Conservation (phyloP, 352 stramenopile genomes). For the Globisporangium cederbergense region DNA sequence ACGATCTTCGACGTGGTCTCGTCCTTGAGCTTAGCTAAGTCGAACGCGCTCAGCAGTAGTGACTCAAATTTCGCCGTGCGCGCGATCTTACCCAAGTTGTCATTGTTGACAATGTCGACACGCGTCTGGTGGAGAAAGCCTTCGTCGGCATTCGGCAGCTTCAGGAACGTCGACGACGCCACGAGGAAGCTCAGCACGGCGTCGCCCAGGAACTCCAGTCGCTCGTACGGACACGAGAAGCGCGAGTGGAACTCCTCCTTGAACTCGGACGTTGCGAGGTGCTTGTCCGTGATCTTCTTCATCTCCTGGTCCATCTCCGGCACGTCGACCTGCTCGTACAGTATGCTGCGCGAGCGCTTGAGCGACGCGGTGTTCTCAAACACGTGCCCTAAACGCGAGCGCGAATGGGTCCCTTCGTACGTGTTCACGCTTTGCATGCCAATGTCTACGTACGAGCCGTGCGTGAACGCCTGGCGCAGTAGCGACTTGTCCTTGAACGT, state of each 20-base stretch:
- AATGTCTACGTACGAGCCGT: conserved; percentile 79
- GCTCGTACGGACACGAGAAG: conserved; percentile 79
- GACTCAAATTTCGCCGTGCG: conserved; percentile 70
- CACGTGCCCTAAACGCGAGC: conserved; percentile 69
- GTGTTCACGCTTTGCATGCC: conserved; percentile 87
- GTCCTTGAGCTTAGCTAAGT: conserved; percentile 48
- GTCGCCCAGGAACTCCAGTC: conserved; percentile 83
- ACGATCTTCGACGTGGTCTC: conserved; percentile 70
- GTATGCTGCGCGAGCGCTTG: conserved; percentile 53
- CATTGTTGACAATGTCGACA: conserved; percentile 76
- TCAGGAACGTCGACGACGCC: conserved; percentile 76
- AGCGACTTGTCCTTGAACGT: conserved; percentile 73
- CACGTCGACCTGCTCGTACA: conserved; percentile 32
- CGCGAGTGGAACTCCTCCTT: conserved; percentile 75
- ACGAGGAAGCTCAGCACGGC: conserved; percentile 82
- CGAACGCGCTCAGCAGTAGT: conserved; percentile 69
- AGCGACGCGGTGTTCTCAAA: conserved; percentile 62
- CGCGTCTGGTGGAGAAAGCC: conserved; percentile 66
- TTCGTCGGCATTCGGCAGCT: conserved; percentile 65
- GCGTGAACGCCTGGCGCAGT: conserved; percentile 80
- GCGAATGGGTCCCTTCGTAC: conserved; percentile 63
- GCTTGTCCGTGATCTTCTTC: conserved; percentile 49
- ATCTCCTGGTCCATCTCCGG: conserved; percentile 36
- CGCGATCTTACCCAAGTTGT: conserved; percentile 72
- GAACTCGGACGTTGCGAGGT: conserved; percentile 58